Evolutionary conservation across 2,329 filamentous ascomycete species (phyloP), one percentile per base, ranked within the genome.

Genomic region (Diaporthe sp.): DNA sequence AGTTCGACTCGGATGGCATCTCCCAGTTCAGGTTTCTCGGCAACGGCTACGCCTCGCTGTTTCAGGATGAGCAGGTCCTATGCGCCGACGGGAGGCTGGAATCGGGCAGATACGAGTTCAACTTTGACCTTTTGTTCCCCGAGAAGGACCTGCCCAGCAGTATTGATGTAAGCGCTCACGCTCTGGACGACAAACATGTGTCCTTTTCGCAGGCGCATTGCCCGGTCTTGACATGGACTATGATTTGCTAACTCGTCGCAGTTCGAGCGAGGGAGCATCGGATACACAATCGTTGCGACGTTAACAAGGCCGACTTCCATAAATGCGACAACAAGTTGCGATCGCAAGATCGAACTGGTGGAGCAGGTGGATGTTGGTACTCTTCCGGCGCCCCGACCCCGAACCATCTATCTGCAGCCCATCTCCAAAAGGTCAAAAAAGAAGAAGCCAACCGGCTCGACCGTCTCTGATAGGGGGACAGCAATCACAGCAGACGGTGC

Each of bases 211-310:
- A 8, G 61, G 49, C 73, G 77, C 67, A 76, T 73, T 2, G 22
- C 22, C 31, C 4, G 22, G 7, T 25, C 42, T 22, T 19, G 19
- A 9, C 17, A 10, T 22, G 22, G 58, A 6, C 2, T 3, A 17
- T 28, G 5, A 44, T 58, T 51, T 28, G 46, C 60, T 58, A 17
- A 70, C 31, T 19, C 2, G 37, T 9, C 25, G 12, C 84, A 98
- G 95, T 99, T 99, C 84, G 97, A 98, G 85, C 92, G 96, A 82
- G 97, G 97, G 49, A 96, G 95, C 2, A 95, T 99, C 80, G 93
- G 94, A 28, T 99, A 98, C 85, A 92, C 96, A 86, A 90, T 98
- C 80, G 96, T 95, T 8, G 94, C 96, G 44, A 98, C 95, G 12
- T 84, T 98, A 75, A 98, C 96, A 28, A 92, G 95, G 74, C 96